These are phyloP conservation scores for Phenoliferia sp. DNA, from an alignment of 1,284 basidiomycete genomes.

Conservation along the genomic window DNA sequence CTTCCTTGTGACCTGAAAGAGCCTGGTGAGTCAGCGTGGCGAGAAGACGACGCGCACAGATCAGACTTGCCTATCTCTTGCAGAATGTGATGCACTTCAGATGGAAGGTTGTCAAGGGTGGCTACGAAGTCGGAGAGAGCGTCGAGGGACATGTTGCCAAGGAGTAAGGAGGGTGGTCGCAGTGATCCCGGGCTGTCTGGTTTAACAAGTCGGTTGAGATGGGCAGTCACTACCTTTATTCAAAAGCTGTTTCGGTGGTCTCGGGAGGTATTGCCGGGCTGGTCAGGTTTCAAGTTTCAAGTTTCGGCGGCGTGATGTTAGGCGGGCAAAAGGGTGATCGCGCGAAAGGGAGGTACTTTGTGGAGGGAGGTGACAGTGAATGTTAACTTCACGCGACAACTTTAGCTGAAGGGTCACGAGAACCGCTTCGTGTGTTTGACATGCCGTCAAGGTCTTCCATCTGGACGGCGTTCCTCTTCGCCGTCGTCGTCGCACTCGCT, in stretches of 20 bases:
- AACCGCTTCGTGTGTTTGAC: not conserved
- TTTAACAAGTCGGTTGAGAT: too few relatives aligned
- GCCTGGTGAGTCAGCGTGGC: not conserved
- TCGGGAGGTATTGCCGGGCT: too few relatives aligned
- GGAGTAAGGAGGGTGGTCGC: not conserved
- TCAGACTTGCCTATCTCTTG: slow-evolving; percentile 29
- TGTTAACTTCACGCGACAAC: too few relatives aligned
- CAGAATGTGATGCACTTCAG: slow-evolving; percentile 37
- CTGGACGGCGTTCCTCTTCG: not conserved
- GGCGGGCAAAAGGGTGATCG: not conserved
- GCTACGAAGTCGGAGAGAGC: slow-evolving; percentile 35
- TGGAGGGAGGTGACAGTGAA: too few relatives aligned
- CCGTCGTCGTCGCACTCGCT: too few relatives aligned
- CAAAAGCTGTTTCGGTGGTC: too few relatives aligned
- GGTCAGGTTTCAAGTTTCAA: too few relatives aligned
- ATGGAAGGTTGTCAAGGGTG: slow-evolving; percentile 37
- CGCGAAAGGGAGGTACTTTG: too few relatives aligned
- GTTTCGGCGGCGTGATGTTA: too few relatives aligned
- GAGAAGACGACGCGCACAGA: not conserved
- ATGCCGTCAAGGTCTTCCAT: not conserved
- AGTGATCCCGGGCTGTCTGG: too few relatives aligned
- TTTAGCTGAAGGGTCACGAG: too few relatives aligned
- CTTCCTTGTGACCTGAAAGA: slow-evolving; percentile 32
- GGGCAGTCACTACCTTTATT: too few relatives aligned
- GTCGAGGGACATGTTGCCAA: not conserved